phyloP scores from a whole-genome alignment of 345 rosid genomes.

The Excoecaria agallocha region DNA sequence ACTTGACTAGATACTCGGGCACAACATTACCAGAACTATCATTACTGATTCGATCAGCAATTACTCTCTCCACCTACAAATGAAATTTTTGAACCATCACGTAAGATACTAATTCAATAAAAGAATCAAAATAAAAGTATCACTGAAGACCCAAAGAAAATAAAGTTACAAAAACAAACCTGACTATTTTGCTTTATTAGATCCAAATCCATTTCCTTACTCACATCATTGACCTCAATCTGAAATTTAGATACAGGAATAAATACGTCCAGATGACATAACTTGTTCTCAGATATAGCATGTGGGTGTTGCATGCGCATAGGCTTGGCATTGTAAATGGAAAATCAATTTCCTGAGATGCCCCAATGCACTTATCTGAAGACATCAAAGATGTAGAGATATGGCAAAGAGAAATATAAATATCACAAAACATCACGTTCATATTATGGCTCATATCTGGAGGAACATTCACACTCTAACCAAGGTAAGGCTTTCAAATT shows the following conservation, averaged over 20 bases:
- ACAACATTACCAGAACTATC: conserved; percentile 67
- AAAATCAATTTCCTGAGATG: background rate
- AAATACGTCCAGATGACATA: background rate
- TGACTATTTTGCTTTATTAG: conserved; percentile 93
- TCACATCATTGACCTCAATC: conserved; percentile 98
- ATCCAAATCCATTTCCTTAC: conserved; percentile 99
- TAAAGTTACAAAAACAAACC: conserved; percentile 43
- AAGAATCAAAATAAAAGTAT: conserved; percentile 3
- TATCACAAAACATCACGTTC: background rate
- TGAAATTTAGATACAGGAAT: conserved; percentile 29
- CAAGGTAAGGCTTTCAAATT: background rate
- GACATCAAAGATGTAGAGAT: background rate
- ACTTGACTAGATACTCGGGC: conserved; percentile 94
- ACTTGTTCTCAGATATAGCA: background rate
- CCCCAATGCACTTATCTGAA: background rate
- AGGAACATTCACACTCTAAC: too few relatives aligned
- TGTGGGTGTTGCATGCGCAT: background rate
- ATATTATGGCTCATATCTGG: background rate
- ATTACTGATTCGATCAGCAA: conserved; percentile 78
- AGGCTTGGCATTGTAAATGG: background rate
- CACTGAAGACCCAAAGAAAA: background rate
- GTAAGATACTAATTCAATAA: conserved; percentile 7
- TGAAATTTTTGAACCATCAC: conserved; percentile 21
- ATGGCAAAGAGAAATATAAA: background rate
- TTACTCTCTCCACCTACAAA: conserved; percentile 86